Conservation (phyloP, 192 early-diverging fungal species). For the Gaertneriomyces sp. region DNA sequence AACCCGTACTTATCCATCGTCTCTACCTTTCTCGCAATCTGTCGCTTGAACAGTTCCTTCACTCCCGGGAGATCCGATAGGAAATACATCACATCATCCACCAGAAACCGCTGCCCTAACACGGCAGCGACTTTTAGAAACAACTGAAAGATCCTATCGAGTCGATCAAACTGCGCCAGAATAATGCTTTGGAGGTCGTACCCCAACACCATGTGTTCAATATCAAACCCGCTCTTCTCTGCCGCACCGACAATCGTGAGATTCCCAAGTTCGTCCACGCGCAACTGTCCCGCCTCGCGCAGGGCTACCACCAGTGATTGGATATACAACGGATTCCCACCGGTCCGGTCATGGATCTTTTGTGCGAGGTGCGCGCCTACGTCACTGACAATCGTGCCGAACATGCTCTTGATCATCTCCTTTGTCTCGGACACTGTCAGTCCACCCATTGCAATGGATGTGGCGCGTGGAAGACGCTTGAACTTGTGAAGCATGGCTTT, state of each 20-base stretch:
- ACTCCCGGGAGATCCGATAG: conserved; percentile 26
- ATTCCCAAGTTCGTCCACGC: conserved; percentile 29
- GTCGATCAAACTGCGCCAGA: conserved; percentile 51
- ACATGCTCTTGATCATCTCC: conserved; percentile 39
- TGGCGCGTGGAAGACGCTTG: conserved; percentile 29
- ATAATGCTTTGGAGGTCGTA: conserved; percentile 48
- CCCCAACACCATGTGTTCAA: conserved; percentile 43
- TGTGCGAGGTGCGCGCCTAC: conserved; percentile 31
- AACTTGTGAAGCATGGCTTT: conserved; percentile 16
- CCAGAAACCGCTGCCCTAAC: conserved; percentile 44
- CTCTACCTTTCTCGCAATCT: conserved; percentile 24
- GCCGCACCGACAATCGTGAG: conserved; percentile 22
- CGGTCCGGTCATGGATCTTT: conserved; percentile 45
- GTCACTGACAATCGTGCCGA: conserved; percentile 27
- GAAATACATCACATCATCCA: conserved; percentile 51
- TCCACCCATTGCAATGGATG: conserved; percentile 29
- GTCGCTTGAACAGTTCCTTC: conserved; percentile 23
- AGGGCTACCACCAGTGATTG: conserved; percentile 40
- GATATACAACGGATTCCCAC: conserved; percentile 50
- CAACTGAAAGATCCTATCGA: conserved; percentile 49
- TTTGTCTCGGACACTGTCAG: conserved; percentile 39
- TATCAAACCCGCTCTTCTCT: conserved; percentile 38
- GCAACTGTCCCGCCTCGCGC: conserved; percentile 45
- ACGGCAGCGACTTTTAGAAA: conserved; percentile 54
- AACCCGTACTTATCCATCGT: conserved; percentile 50